phyloP scores from a whole-genome alignment of 1,284 basidiomycete species.

The Ceratobasidium theobromae region DNA sequence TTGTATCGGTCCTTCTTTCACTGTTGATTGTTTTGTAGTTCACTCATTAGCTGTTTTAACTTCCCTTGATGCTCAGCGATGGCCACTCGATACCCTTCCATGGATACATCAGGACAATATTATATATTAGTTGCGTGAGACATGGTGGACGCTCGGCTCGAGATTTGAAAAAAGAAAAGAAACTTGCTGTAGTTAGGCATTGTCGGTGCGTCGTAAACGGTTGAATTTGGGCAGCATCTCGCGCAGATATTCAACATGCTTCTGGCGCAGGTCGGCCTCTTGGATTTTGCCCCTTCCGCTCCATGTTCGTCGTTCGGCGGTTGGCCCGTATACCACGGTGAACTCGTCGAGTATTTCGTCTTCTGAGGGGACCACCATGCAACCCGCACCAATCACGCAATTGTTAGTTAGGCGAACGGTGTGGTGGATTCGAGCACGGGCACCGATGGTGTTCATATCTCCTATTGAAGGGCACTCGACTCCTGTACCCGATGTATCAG shows the following conservation, averaged over 20 bases:
- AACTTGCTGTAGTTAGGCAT: neutral
- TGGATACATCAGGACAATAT: constrained; percentile 32
- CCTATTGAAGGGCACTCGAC: constrained; percentile 84
- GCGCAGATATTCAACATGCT: constrained; percentile 86
- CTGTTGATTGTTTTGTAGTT: constrained; percentile 29
- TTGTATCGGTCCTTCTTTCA: constrained; percentile 14
- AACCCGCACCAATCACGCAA: constrained; percentile 80
- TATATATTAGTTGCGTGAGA: constrained; percentile 32
- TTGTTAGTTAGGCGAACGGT: constrained; percentile 74
- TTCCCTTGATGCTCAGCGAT: constrained; percentile 24
- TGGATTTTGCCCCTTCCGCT: constrained; percentile 83
- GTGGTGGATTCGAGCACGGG: constrained; percentile 75
- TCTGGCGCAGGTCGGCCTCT: constrained; percentile 77
- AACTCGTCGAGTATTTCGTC: constrained; percentile 80
- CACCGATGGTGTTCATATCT: constrained; percentile 80
- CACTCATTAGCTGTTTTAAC: constrained; percentile 30
- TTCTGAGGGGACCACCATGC: constrained; percentile 70
- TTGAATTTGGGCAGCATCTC: constrained; percentile 92
- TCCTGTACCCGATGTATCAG: constrained; percentile 50
- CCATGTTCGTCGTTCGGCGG: constrained; percentile 74
- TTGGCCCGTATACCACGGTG: constrained; percentile 80
- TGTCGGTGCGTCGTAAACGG: constrained; percentile 61
- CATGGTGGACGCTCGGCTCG: no score
- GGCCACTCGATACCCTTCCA: constrained; percentile 30
- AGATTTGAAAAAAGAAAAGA: neutral